These are phyloP conservation scores for Orbilia javanica DNA, from an alignment of 2,329 filamentous ascomycete species.

Conservation along the genomic window DNA sequence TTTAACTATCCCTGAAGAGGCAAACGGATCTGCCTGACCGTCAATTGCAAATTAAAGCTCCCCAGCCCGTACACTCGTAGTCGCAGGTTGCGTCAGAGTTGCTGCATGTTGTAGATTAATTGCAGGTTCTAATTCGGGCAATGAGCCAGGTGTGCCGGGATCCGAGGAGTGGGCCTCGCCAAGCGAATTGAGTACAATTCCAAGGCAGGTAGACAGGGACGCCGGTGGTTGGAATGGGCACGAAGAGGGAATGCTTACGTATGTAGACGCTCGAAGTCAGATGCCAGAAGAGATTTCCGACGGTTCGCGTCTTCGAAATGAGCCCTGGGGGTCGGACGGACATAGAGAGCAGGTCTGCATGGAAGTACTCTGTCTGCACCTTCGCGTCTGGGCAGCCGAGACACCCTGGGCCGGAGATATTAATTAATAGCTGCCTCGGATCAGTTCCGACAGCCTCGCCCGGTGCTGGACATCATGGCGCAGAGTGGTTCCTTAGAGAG, in stretches of 20 bases:
- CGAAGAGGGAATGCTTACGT: conserved; percentile 7
- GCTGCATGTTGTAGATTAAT: neutral
- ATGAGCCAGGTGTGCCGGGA: conserved; percentile 3
- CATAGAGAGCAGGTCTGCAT: no score
- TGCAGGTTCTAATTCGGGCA: conserved; percentile 6
- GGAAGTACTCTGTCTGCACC: neutral
- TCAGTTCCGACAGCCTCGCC: neutral
- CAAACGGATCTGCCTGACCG: no score
- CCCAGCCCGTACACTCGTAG: no score
- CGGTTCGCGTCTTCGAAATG: neutral
- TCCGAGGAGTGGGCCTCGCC: conserved; percentile 9
- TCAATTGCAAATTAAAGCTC: no score
- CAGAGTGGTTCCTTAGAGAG: neutral
- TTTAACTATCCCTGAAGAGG: no score
- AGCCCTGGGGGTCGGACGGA: no score
- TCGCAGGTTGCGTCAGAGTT: neutral
- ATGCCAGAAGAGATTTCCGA: neutral
- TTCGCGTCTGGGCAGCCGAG: neutral
- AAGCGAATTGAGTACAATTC: neutral
- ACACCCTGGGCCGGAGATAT: conserved; percentile 1
- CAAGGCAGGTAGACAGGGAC: neutral
- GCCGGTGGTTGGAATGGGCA: neutral
- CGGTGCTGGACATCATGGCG: neutral
- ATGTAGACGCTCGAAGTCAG: neutral
- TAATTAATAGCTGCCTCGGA: neutral